Conservation (phyloP, 2,329 filamentous ascomycete species). For the Botrytis aclada region DNA sequence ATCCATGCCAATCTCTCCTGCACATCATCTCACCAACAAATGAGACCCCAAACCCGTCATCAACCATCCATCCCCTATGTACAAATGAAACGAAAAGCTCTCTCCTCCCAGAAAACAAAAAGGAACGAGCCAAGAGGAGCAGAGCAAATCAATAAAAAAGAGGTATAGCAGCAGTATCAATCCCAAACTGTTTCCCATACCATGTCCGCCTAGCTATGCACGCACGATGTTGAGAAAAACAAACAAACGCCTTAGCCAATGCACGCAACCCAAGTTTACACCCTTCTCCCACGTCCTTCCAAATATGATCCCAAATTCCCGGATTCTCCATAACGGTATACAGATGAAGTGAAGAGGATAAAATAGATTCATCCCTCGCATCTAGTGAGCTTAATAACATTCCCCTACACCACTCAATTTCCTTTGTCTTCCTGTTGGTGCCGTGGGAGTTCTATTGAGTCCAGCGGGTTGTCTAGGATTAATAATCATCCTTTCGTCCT, state of each 20-base stretch:
- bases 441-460: not conserved
- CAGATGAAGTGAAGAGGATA: slow-evolving; percentile 14
- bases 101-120: not conserved
- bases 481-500: slow-evolving; percentile 29
- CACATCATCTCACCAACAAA: not conserved
- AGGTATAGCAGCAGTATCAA: slow-evolving; percentile 14
- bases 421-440: slow-evolving; percentile 37
- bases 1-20: not conserved
- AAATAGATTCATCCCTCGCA: not conserved
- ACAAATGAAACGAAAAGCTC: slow-evolving; percentile 6
- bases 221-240: slow-evolving; percentile 12
- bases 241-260: slow-evolving; percentile 24
- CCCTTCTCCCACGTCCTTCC: not conserved
- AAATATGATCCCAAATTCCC: slow-evolving; percentile 11
- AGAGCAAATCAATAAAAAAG: slow-evolving; percentile 8
- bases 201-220: slow-evolving; percentile 15
- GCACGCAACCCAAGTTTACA: slow-evolving; percentile 24
- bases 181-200: slow-evolving; percentile 13
- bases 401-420: slow-evolving; percentile 54
- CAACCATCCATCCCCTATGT: not conserved
- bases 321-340: slow-evolving; percentile 25
- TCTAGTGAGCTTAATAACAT: slow-evolving; percentile 45
- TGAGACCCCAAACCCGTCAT: not conserved
- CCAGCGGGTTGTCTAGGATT: slow-evolving; percentile 24
- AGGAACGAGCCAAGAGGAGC: slow-evolving; percentile 1